Evolutionary conservation across 2,329 filamentous ascomycete genomes (phyloP).

Genomic region (Leptosphaerulina australis): DNA sequence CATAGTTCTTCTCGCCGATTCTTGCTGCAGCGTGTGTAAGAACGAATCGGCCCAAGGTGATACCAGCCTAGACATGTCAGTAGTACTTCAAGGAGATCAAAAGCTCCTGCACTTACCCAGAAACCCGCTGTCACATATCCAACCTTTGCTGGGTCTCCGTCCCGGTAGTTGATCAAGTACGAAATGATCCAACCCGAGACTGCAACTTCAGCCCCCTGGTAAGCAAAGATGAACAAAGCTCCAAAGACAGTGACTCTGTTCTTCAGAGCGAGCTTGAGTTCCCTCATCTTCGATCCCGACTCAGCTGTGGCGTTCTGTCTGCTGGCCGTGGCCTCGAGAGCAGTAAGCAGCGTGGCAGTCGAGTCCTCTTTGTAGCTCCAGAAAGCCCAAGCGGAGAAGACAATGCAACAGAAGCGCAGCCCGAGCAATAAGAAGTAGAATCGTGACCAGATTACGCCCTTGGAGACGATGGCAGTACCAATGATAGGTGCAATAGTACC

Average conservation of each 20-base stretch:
- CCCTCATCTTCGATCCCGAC: constrained; percentile 55
- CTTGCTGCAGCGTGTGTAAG: constrained; percentile 69
- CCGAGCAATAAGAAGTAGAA: constrained; percentile 74
- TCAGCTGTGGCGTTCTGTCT: constrained; percentile 43
- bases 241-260: constrained; percentile 71
- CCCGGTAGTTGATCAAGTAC: constrained; percentile 75
- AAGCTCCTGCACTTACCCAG: constrained; percentile 52
- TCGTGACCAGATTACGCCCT: constrained; percentile 67
- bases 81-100: background rate
- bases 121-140: constrained; percentile 79
- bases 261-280: constrained; percentile 57
- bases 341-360: constrained; percentile 51
- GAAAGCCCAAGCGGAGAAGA: constrained; percentile 70
- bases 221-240: constrained; percentile 82
- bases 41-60: constrained; percentile 75
- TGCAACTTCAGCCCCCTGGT: constrained; percentile 83
- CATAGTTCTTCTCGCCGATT: constrained; percentile 73
- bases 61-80: constrained; percentile 64
- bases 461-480: constrained; percentile 73
- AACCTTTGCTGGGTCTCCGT: constrained; percentile 71
- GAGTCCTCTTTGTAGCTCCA: constrained; percentile 70
- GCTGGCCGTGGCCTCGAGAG: constrained; percentile 53
- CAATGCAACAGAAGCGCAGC: constrained; percentile 63
- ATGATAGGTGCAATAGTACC: constrained; percentile 70
- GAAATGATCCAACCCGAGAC: constrained; percentile 88